These are phyloP conservation scores for Xylariales sp. DNA, from an alignment of 2,329 filamentous ascomycete species.

Conservation along the genomic window DNA sequence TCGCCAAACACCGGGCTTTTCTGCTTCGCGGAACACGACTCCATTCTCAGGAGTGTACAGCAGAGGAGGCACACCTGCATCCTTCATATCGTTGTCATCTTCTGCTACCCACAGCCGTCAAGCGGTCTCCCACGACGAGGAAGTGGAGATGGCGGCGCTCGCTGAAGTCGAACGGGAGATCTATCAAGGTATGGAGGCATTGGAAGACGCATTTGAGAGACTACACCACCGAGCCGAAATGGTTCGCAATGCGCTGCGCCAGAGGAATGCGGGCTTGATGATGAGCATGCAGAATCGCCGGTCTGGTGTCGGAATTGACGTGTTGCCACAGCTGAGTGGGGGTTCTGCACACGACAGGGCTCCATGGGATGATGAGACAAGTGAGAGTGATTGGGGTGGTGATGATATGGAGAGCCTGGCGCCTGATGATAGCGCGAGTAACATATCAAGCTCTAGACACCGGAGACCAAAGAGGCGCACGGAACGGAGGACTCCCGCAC, in stretches of 20 bases:
- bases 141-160: slow-evolving; percentile 84
- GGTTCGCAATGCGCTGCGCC: slow-evolving; percentile 73
- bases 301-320: slow-evolving; percentile 41
- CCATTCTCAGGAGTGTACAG: slow-evolving; percentile 48
- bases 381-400: slow-evolving; percentile 54
- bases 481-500: slow-evolving; percentile 67
- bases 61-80: slow-evolving; percentile 51
- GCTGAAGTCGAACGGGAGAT: slow-evolving; percentile 93
- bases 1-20: slow-evolving; percentile 34
- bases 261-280: slow-evolving; percentile 74
- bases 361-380: slow-evolving; percentile 44
- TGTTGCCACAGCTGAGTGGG: slow-evolving; percentile 45
- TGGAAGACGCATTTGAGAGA: slow-evolving; percentile 90
- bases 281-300: slow-evolving; percentile 57
- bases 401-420: slow-evolving; percentile 58
- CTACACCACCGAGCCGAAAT: slow-evolving; percentile 82
- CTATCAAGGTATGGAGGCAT: slow-evolving; percentile 86
- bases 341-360: slow-evolving; percentile 46
- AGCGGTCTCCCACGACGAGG: slow-evolving; percentile 84
- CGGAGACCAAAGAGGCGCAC: slow-evolving; percentile 63
- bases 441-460: slow-evolving; percentile 68
- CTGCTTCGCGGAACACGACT: slow-evolving; percentile 40
- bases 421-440: slow-evolving; percentile 77
- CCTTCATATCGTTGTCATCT: slow-evolving; percentile 36
- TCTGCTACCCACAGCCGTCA: slow-evolving; percentile 39